Evolutionary conservation across 148 eudicot species (phyloP), one percentile per base, ranked within the genome.

Genomic region (Rhododendron henanense): DNA sequence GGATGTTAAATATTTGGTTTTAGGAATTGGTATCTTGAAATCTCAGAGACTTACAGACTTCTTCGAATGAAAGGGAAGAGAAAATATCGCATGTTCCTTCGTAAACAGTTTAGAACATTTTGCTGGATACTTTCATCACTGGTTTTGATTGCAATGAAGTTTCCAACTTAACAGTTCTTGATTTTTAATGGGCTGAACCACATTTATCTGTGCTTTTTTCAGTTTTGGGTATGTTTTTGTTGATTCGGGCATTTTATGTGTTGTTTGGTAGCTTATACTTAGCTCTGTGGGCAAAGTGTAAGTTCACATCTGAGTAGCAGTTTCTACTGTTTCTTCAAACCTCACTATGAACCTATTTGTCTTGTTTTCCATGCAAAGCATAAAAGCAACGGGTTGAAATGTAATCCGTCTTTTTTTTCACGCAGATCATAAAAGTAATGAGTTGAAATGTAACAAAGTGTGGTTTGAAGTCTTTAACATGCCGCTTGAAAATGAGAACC

Each of bases 111-210:
- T 61, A 53, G 14, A 35, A 51, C 21, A 14, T 71, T 21, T 59
- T 81, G 33, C 69, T 55, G 39, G 3, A 65, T 18, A 28, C 28
- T 81, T 48, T 35, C 73, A 57, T 25, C 23, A 55, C 44, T 41
- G 85, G 35, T 53, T 79, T 81, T n/a, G 45, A 25, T 10, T 21
- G 23, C 18, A 13, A 23, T 1, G 44, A 84, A 16, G 39, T 71
- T 77, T 67, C 18, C 39, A 39, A 39, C 69, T 63, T n/a, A 44
- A 25, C 10, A 3, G 25, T 33, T 79, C 44, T 63, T 63, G 18
- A 83, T 61, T 9, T 81, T 83, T 41, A 13, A 63, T 41, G 76
- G 69, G 84, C 33, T 39, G 31, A 83, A 83, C 76, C 71, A 73
- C 7, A 6, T 41, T 44, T 25, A n/a, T 59, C 48, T 55, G 6